Evolutionary conservation across 257 asterid species (phyloP).

Genomic region (Fraxinus americana): DNA sequence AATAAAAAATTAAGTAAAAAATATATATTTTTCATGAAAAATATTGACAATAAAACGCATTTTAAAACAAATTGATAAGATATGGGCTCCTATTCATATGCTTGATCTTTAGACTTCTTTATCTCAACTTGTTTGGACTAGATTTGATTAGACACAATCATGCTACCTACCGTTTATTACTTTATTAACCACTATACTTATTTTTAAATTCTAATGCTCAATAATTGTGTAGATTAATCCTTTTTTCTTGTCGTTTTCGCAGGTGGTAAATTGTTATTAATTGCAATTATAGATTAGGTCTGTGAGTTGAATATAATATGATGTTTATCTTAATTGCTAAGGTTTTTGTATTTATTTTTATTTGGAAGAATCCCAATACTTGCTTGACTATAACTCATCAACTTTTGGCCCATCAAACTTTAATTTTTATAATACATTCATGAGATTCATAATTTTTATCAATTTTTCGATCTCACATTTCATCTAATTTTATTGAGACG

Average conservation of each 20-base stretch:
- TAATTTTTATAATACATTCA: too few species aligned
- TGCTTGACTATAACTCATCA: too few species aligned
- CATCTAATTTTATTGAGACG: too few species aligned
- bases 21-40: too few species aligned
- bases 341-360: background rate
- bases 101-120: background rate
- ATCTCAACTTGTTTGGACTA: conserved; percentile 1
- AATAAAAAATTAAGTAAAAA: too few species aligned
- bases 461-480: too few species aligned
- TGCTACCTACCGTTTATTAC: background rate
- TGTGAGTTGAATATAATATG: background rate
- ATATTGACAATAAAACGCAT: too few species aligned
- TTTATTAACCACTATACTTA: background rate
- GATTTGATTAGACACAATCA: background rate
- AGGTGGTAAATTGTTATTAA: background rate
- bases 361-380: background rate
- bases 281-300: background rate
- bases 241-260: background rate
- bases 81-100: background rate
- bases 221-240: background rate
- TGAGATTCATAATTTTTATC: too few species aligned
- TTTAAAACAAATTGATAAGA: background rate
- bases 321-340: background rate
- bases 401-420: too few species aligned
- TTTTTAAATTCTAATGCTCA: background rate